Evolutionary conservation across 192 early-diverging fungal species (phyloP).

Genomic region (Paraglomus occultum): DNA sequence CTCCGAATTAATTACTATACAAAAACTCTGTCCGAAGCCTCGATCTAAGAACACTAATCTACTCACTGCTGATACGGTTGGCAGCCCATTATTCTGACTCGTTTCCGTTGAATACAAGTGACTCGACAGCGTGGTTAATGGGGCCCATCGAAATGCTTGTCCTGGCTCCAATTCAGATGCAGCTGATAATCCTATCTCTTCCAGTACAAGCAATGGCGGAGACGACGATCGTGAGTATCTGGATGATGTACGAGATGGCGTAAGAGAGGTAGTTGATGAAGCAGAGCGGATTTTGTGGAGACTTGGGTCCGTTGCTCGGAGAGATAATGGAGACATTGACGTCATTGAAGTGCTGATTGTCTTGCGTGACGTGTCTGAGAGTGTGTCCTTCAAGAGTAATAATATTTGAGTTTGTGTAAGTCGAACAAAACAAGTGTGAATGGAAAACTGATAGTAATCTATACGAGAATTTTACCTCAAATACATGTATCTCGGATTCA

Average conservation of each 20-base stretch:
- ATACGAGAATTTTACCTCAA: conserved; percentile 42
- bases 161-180: conserved; percentile 41
- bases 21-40: not conserved
- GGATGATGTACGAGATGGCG: conserved; percentile 39
- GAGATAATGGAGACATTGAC: conserved; percentile 35
- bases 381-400: conserved; percentile 19
- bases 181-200: conserved; percentile 30
- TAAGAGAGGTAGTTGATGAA: conserved; percentile 37
- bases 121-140: conserved; percentile 53
- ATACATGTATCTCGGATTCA: conserved; percentile 43
- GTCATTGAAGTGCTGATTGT: conserved; percentile 25
- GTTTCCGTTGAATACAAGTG: conserved; percentile 51
- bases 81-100: conserved; percentile 38
- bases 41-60: not conserved
- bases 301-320: conserved; percentile 37
- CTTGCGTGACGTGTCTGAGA: conserved; percentile 25
- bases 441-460: conserved; percentile 28
- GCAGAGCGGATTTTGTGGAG: conserved; percentile 36
- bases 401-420: no score
- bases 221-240: conserved; percentile 35
- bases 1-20: not conserved
- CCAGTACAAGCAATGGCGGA: conserved; percentile 14
- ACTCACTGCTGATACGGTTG: conserved; percentile 42
- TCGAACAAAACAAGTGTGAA: not conserved
- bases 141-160: conserved; percentile 60